These are phyloP conservation scores for Cryphonectria radicalis DNA, from an alignment of 2,329 filamentous ascomycete genomes.

Conservation along the genomic window DNA sequence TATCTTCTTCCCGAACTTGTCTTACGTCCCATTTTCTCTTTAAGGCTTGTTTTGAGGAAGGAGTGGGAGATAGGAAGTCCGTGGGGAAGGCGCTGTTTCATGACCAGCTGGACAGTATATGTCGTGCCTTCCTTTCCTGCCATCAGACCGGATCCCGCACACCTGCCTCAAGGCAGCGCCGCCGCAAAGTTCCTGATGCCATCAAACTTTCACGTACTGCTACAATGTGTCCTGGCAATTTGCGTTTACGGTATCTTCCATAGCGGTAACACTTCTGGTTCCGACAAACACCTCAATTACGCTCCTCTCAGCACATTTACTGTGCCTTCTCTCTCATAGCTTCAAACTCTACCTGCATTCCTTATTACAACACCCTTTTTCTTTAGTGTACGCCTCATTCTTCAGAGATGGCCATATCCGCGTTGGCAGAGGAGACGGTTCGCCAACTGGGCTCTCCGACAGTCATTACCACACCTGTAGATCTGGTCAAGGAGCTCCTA, in stretches of 20 bases:
- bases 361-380: neutral
- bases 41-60: neutral
- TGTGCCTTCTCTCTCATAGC: neutral
- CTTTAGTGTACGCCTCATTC: neutral
- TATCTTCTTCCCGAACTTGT: too few species aligned
- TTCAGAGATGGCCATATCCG: constrained; percentile 53
- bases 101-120: too few species aligned
- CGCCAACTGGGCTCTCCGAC: constrained; percentile 65
- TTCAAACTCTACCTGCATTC: neutral
- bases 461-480: constrained; percentile 61
- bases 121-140: constrained; percentile 10
- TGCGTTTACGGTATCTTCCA: neutral
- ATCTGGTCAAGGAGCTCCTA: constrained; percentile 75
- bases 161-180: neutral
- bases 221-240: neutral
- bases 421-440: constrained; percentile 53
- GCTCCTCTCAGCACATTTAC: neutral
- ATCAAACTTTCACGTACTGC: neutral
- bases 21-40: too few species aligned
- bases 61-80: neutral
- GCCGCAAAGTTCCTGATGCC: neutral
- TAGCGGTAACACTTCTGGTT: neutral
- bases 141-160: neutral
- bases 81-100: neutral
- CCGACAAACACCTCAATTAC: neutral